Percentiles rank a stretch among this genome's conserved stretches.
These are phyloP conservation scores for Simmondsia chinensis DNA, from an alignment of 148 eudicot genomes.

Conservation along the genomic window DNA sequence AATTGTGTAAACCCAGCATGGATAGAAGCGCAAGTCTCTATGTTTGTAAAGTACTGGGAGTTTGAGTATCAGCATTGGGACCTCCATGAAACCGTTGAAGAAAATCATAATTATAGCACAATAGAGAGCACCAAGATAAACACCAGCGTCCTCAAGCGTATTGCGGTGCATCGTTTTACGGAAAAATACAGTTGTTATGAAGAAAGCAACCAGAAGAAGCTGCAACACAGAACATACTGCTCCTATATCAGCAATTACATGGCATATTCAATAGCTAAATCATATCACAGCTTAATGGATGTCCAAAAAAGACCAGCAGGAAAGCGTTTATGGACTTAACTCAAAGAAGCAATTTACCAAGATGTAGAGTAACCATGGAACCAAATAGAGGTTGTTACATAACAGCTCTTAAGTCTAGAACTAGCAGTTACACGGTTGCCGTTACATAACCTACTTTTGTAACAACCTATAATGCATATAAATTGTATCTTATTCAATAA, in stretches of 20 bases:
- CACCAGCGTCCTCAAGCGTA: slow-evolving; percentile 67
- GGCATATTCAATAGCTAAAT: neutral
- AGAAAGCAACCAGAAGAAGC: slow-evolving; percentile 56
- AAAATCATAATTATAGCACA: slow-evolving; percentile 77
- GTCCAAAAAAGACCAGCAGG: no score
- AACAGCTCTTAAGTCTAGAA: no score
- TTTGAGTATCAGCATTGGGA: slow-evolving; percentile 80
- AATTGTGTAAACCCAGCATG: slow-evolving; percentile 87
- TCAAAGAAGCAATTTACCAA: no score
- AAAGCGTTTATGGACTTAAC: no score
- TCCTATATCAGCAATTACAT: slow-evolving; percentile 14
- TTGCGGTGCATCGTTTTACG: slow-evolving; percentile 81
- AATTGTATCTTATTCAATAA: no score
- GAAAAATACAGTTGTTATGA: slow-evolving; percentile 80
- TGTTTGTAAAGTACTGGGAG: slow-evolving; percentile 96
- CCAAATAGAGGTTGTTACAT: no score
- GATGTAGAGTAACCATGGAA: no score
- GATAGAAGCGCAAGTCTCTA: slow-evolving; percentile 78
- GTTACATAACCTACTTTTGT: no score
- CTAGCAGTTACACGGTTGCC: no score
- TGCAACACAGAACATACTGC: slow-evolving; percentile 35
- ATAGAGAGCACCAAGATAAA: slow-evolving; percentile 86
- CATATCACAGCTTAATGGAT: neutral
- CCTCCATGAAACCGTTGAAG: slow-evolving; percentile 95
- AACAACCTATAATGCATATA: no score